Evolutionary conservation across 345 rosid species (phyloP).

Genomic region (Erysimum cheiranthoides): DNA sequence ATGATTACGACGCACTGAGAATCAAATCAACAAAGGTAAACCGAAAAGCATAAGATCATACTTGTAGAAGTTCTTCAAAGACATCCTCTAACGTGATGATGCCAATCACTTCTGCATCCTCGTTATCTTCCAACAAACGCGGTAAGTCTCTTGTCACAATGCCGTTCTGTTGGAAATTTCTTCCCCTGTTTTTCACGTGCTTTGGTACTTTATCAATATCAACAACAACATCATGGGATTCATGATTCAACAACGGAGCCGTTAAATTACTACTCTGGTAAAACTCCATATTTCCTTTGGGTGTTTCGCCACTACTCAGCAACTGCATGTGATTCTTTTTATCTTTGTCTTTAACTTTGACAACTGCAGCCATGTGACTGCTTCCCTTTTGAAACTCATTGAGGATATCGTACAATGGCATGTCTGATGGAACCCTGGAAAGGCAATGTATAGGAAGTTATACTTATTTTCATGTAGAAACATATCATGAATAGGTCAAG

Average conservation of each 20-base stretch:
- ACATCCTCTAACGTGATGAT: conserved; percentile 87
- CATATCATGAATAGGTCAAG: neutral
- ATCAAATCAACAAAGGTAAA: neutral
- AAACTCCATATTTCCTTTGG: conserved; percentile 43
- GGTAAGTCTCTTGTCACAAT: conserved; percentile 43
- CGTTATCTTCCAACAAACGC: conserved; percentile 58
- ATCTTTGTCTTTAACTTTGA: conserved; percentile 56
- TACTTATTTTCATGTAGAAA: conserved; percentile 28
- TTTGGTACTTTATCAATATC: conserved; percentile 57
- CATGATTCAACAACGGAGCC: conserved; percentile 61
- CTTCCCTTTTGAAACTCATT: conserved; percentile 91
- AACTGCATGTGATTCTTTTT: conserved; percentile 43
- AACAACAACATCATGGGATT: conserved; percentile 49
- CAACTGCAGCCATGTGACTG: conserved; percentile 93
- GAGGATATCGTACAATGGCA: conserved; percentile 88
- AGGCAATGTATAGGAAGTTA: conserved; percentile 33
- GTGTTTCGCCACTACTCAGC: conserved; percentile 43
- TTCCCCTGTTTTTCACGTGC: conserved; percentile 45
- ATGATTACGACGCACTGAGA: neutral
- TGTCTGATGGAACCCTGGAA: conserved; percentile 78
- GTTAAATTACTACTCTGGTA: conserved; percentile 47
- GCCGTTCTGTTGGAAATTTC: conserved; percentile 44
- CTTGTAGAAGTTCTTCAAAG: conserved; percentile 88
- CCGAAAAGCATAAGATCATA: conserved; percentile 36
- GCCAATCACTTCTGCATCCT: conserved; percentile 83